Conservation (phyloP, 495 filamentous ascomycete genomes). For the Penicillium steckii region DNA sequence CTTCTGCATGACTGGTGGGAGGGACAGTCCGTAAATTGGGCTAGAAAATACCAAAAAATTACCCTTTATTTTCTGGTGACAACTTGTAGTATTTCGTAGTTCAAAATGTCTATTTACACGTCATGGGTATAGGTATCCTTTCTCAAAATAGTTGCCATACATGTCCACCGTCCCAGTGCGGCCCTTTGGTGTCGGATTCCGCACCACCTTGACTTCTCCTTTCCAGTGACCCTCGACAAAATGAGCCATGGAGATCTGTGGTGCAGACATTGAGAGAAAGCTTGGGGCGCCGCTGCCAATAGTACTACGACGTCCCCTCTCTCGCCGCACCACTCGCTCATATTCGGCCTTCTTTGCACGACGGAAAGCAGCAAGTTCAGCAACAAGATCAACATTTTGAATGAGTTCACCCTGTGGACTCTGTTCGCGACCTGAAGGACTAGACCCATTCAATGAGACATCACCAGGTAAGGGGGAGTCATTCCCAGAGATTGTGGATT, state of each 20-base stretch:
- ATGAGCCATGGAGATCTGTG: conserved; percentile 26
- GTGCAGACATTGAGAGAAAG: conserved; percentile 15
- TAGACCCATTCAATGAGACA: conserved; percentile 1
- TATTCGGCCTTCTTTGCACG: conserved; percentile 45
- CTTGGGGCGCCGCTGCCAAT: conserved; percentile 17
- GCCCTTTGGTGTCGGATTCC: conserved; percentile 42
- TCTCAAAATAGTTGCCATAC: conserved; percentile 56
- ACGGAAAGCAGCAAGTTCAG: conserved; percentile 48
- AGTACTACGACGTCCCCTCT: conserved; percentile 28
- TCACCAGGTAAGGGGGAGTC: conserved; percentile 9
- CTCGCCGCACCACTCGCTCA: conserved; percentile 34
- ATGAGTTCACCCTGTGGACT: conserved; percentile 5
- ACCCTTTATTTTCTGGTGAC: conserved; percentile 1
- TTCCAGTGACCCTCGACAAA: conserved; percentile 54
- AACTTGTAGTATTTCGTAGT: not conserved
- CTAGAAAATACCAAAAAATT: conserved; percentile 24
- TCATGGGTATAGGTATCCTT: conserved; percentile 52
- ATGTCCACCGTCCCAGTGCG: conserved; percentile 48
- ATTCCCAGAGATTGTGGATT: conserved; percentile 16
- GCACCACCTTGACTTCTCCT: conserved; percentile 52
- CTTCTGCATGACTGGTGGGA: conserved; percentile 20
- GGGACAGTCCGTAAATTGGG: conserved; percentile 10
- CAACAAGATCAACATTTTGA: conserved; percentile 44
- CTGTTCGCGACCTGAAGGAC: not conserved
- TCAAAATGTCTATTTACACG: conserved; percentile 1